Evolutionary conservation across 2,329 filamentous ascomycete genomes (phyloP).

Genomic region (Aspergillus carbonarius): DNA sequence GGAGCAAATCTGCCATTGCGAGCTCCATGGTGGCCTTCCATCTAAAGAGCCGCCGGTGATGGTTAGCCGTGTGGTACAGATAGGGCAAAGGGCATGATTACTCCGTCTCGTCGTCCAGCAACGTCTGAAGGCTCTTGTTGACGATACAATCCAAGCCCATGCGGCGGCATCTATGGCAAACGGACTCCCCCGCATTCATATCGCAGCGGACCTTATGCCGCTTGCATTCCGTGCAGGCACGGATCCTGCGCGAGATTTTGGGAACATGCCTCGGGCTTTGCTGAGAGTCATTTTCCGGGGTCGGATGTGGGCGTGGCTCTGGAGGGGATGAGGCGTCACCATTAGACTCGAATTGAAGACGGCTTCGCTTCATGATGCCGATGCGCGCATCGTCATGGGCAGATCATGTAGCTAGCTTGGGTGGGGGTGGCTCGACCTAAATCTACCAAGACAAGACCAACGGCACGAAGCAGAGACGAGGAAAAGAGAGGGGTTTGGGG

Average conservation of each 20-base stretch:
- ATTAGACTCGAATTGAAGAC: slow-evolving; percentile 39
- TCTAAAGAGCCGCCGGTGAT: slow-evolving; percentile 18
- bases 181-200: slow-evolving; percentile 50
- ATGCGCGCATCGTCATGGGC: slow-evolving; percentile 23
- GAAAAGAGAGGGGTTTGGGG: slow-evolving; percentile 2
- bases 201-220: slow-evolving; percentile 58
- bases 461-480: neutral
- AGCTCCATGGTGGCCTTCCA: slow-evolving; percentile 42
- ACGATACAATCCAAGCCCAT: slow-evolving; percentile 52
- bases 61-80: slow-evolving; percentile 11
- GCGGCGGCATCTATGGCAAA: slow-evolving; percentile 52
- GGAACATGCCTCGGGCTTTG: slow-evolving; percentile 31
- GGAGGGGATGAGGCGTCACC: slow-evolving; percentile 37
- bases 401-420: slow-evolving; percentile 19
- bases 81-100: slow-evolving; percentile 25
- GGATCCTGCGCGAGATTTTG: slow-evolving; percentile 47
- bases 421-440: neutral
- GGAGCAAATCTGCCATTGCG: slow-evolving; percentile 39
- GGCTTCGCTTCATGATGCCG: slow-evolving; percentile 40
- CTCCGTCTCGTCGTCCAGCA: slow-evolving; percentile 51
- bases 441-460: neutral
- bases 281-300: slow-evolving; percentile 31
- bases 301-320: slow-evolving; percentile 19
- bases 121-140: slow-evolving; percentile 53
- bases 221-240: slow-evolving; percentile 54